A percentile compares a stretch with the other conserved stretches of the same genome.
Conservation (phyloP, 2,329 filamentous ascomycete genomes). For the Mariannaea sp. region DNA sequence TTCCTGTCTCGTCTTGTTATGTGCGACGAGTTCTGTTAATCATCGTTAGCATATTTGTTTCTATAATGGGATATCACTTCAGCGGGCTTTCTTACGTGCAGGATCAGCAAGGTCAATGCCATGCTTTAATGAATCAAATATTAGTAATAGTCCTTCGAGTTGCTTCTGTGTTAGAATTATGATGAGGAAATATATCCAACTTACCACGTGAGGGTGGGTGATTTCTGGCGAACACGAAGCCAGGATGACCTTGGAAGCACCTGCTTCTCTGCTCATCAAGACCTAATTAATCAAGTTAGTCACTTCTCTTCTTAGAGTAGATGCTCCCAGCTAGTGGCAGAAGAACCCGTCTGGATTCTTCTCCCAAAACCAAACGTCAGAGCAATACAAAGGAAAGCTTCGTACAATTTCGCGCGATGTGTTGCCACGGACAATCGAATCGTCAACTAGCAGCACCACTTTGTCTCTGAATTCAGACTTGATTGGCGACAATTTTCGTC, state of each 20-base stretch:
- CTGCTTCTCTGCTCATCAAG: constrained; percentile 80
- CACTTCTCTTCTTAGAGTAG: too few species aligned
- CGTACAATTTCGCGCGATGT: constrained; percentile 72
- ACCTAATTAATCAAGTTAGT: constrained; percentile 30
- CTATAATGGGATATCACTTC: neutral
- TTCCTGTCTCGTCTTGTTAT: constrained; percentile 46
- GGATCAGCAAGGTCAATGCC: constrained; percentile 55
- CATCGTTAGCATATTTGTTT: constrained; percentile 7
- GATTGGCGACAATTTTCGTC: constrained; percentile 88
- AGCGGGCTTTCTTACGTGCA: constrained; percentile 33
- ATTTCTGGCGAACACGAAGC: constrained; percentile 82
- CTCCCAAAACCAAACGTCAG: neutral
- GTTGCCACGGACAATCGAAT: constrained; percentile 80
- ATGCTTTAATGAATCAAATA: constrained; percentile 38
- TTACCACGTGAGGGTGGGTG: constrained; percentile 86
- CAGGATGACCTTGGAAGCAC: constrained; percentile 81
- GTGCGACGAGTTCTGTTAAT: constrained; percentile 48
- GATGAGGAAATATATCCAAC: constrained; percentile 24
- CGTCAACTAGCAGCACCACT: constrained; percentile 84
- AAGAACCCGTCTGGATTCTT: neutral
- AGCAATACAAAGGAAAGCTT: constrained; percentile 25
- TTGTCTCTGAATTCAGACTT: constrained; percentile 81
- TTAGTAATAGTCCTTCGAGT: constrained; percentile 4
- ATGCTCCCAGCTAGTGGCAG: too few species aligned
- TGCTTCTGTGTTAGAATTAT: too few species aligned